Conservation (phyloP, 2,329 filamentous ascomycete genomes). For the Cryphonectria carpinicola region DNA sequence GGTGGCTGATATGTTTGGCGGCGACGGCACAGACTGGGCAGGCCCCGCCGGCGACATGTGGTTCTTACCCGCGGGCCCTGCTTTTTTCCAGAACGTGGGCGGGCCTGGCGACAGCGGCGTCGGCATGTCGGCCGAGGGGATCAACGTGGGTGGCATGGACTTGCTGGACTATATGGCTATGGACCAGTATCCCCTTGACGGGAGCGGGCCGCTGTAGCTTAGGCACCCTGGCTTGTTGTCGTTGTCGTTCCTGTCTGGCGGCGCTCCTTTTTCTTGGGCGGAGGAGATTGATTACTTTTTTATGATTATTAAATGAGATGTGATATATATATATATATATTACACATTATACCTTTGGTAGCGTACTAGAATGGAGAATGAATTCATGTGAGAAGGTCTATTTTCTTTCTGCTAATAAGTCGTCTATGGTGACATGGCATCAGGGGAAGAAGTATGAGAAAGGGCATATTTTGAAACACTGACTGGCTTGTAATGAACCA, state of each 20-base stretch:
- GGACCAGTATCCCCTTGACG: constrained; percentile 50
- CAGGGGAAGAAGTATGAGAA: neutral
- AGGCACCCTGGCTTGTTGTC: neutral
- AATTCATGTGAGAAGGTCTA: neutral
- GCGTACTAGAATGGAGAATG: neutral
- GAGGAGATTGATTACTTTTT: neutral
- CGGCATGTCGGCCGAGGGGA: constrained; percentile 69
- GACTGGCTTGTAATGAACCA: too few species aligned
- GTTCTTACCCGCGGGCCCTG: constrained; percentile 67
- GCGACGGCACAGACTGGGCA: constrained; percentile 53
- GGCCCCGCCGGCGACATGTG: constrained; percentile 64
- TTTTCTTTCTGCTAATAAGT: neutral
- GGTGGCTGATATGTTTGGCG: constrained; percentile 44
- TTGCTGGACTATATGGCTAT: constrained; percentile 71
- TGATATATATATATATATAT: neutral
- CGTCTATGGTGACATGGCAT: neutral
- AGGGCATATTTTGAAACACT: neutral
- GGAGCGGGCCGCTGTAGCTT: constrained; percentile 21
- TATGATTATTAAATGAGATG: neutral
- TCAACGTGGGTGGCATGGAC: constrained; percentile 69
- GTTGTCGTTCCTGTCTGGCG: neutral
- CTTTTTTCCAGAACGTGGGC: constrained; percentile 68
- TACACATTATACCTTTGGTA: neutral
- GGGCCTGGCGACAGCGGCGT: constrained; percentile 53
- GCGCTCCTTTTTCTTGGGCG: neutral